A percentile compares a stretch with the other conserved stretches of the same genome.
Conservation (phyloP, 2,329 filamentous ascomycete genomes). For the Diplocarpon mali region DNA sequence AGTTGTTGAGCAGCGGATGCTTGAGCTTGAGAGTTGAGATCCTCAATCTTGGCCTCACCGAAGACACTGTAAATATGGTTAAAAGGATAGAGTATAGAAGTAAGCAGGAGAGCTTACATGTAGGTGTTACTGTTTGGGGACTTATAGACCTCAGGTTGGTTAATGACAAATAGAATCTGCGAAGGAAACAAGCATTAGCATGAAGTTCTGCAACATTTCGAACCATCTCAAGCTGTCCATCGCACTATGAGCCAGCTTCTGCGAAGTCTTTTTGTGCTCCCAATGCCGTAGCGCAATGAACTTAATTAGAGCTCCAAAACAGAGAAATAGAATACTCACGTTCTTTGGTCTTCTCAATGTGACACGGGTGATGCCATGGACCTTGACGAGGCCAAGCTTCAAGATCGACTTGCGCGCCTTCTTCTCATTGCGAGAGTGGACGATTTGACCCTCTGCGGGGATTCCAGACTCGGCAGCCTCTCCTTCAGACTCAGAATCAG, state of each 20-base stretch:
- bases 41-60: constrained; percentile 99
- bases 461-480: constrained; percentile 54
- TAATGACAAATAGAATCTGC: constrained; percentile 98
- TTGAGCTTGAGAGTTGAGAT: constrained; percentile 96
- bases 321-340: constrained; percentile 48
- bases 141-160: constrained; percentile 99
- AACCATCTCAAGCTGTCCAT: not conserved
- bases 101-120: constrained; percentile 59
- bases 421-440: constrained; percentile 99
- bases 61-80: constrained; percentile 60
- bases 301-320: not conserved
- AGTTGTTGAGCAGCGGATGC: constrained; percentile 93
- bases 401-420: constrained; percentile 99
- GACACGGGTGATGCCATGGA: constrained; percentile 95
- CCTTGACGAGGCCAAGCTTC: constrained; percentile 94
- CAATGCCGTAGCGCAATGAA: not conserved
- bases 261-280: not conserved
- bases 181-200: constrained; percentile 13
- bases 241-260: not conserved
- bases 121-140: constrained; percentile 98
- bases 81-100: constrained; percentile 14
- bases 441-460: constrained; percentile 76
- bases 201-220: not conserved
- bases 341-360: constrained; percentile 98
- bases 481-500: constrained; percentile 63